A percentile compares a stretch with the other conserved stretches of the same genome.
Evolutionary conservation across 352 stramenopile genomes (phyloP).

Genomic region (Globisporangium paddicum): DNA sequence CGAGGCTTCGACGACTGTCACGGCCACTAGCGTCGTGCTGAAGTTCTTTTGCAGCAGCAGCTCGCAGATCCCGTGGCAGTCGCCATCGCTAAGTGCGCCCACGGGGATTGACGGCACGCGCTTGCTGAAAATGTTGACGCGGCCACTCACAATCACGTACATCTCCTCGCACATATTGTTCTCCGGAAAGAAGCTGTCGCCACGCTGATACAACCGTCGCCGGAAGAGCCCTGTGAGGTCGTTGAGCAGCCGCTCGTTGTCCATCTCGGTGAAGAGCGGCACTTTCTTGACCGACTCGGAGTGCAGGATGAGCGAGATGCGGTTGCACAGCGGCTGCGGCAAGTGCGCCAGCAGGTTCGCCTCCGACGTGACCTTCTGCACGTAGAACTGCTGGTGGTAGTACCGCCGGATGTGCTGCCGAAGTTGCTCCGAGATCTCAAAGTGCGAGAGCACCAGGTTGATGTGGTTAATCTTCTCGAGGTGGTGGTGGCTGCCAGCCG

Average conservation of each 20-base stretch:
- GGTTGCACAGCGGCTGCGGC: constrained; percentile 51
- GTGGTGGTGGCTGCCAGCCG: constrained; percentile 46
- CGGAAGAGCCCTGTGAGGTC: constrained; percentile 71
- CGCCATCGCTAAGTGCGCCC: constrained; percentile 42
- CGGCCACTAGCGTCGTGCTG: constrained; percentile 40
- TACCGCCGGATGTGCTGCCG: constrained; percentile 60
- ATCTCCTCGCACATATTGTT: constrained; percentile 66
- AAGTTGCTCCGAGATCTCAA: constrained; percentile 48
- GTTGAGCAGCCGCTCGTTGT: constrained; percentile 51
- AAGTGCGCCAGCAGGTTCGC: constrained; percentile 48
- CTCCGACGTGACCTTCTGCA: constrained; percentile 68
- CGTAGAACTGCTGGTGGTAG: constrained; percentile 76
- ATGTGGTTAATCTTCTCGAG: constrained; percentile 66
- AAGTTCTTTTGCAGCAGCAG: constrained; percentile 58
- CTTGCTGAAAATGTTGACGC: constrained; percentile 57
- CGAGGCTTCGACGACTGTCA: constrained; percentile 48
- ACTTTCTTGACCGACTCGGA: constrained; percentile 60
- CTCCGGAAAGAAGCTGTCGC: constrained; percentile 52
- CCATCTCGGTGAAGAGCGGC: constrained; percentile 46
- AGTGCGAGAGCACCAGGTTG: constrained; percentile 62
- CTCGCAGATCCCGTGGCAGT: constrained; percentile 62
- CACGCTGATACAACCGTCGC: constrained; percentile 55
- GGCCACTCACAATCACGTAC: constrained; percentile 57
- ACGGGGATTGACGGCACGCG: constrained; percentile 32
- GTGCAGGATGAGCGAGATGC: constrained; percentile 70